These are phyloP conservation scores for Salix arbutifolia DNA, from an alignment of 345 rosid genomes.

Conservation along the genomic window DNA sequence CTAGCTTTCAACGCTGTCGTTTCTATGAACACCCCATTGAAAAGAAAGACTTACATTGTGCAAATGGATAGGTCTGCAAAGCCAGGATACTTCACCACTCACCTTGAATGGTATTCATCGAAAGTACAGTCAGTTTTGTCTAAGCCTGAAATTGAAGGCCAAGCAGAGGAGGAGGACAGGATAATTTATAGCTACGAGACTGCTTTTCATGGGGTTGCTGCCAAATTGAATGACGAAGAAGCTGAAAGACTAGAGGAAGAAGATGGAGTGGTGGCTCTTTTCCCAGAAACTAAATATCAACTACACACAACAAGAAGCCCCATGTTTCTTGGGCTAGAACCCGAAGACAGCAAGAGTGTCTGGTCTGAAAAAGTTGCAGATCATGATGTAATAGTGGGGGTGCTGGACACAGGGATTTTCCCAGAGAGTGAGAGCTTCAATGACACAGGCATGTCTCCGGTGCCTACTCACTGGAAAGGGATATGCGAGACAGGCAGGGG, in stretches of 20 bases:
- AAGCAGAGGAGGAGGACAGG: constrained; percentile 37
- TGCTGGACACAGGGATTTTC: constrained; percentile 26
- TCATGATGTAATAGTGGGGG: constrained; percentile 28
- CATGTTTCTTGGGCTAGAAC: constrained; percentile 21
- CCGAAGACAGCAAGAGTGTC: constrained; percentile 12
- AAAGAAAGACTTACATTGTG: constrained; percentile 63
- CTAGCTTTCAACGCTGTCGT: constrained; percentile 31
- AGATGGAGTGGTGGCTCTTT: constrained; percentile 23
- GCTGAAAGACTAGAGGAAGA: constrained; percentile 16
- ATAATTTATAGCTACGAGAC: constrained; percentile 37
- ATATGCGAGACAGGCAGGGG: constrained; percentile 26
- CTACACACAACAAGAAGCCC: constrained; percentile 33
- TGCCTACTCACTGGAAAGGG: constrained; percentile 24
- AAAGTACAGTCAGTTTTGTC: constrained; percentile 47
- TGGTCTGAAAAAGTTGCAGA: constrained; percentile 16
- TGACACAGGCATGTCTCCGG: constrained; percentile 25
- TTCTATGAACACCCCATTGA: constrained; percentile 15
- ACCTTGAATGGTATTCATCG: constrained; percentile 75
- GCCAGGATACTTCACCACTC: constrained; percentile 56
- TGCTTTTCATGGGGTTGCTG: constrained; percentile 27
- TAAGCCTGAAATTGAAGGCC: constrained; percentile 24
- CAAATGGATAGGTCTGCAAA: constrained; percentile 83
- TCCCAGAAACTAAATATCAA: constrained; percentile 23
- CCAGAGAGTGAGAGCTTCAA: constrained; percentile 33
- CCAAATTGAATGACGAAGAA: constrained; percentile 23